Percentiles rank a stretch among this genome's conserved stretches.
Evolutionary conservation across 352 stramenopile genomes (phyloP).

Genomic region (Phytopythium kandeliae): DNA sequence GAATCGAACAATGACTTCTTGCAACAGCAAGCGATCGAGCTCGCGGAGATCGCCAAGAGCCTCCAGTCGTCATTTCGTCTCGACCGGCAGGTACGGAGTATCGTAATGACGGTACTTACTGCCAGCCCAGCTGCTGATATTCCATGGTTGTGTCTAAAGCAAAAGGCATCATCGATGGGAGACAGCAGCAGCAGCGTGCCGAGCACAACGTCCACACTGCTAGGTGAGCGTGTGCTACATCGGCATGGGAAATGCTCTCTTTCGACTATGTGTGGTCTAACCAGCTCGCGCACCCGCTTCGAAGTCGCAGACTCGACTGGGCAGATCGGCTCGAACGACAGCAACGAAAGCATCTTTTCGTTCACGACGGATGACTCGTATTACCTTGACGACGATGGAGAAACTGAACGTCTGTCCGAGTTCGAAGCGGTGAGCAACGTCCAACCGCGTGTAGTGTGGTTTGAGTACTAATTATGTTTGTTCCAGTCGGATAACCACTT

Average conservation of each 20-base stretch:
- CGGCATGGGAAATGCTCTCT: too few relatives aligned
- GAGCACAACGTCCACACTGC: conserved; percentile 28
- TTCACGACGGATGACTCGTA: conserved; percentile 43
- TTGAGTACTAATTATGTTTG: background rate
- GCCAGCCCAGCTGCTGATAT: background rate
- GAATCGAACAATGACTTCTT: conserved; percentile 34
- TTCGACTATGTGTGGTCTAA: background rate
- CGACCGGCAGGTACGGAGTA: conserved; percentile 11
- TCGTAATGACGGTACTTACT: background rate
- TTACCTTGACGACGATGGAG: conserved; percentile 33
- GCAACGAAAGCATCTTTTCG: conserved; percentile 42
- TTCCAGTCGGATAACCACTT: conserved; percentile 63
- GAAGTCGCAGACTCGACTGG: conserved; percentile 12
- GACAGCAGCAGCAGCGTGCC: conserved; percentile 14
- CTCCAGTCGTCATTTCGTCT: conserved; percentile 45
- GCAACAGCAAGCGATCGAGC: conserved; percentile 56
- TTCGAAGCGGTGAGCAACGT: conserved; percentile 82
- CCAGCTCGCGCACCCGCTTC: background rate
- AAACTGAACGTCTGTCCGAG: conserved; percentile 61
- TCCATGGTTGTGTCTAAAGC: background rate
- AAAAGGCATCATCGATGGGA: background rate
- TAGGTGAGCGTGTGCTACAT: conserved; percentile 4
- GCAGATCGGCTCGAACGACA: conserved; percentile 44
- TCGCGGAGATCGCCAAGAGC: conserved; percentile 56
- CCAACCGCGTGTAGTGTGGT: background rate